Evolutionary conservation across 1,284 basidiomycete genomes (phyloP).

Genomic region (Marasmius oreades): DNA sequence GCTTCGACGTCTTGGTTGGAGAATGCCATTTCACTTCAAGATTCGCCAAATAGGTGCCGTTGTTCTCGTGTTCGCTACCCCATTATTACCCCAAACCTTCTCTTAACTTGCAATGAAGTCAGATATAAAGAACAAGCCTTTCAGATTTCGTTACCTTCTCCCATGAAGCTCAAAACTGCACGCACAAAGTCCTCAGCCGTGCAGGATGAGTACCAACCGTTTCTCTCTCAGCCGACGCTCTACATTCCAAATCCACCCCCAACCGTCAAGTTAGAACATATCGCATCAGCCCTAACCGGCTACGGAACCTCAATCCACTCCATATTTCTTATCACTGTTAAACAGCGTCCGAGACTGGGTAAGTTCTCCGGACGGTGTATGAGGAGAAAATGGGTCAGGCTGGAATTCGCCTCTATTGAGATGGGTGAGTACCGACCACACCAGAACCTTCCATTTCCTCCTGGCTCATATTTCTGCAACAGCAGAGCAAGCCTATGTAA

Average conservation of each 20-base stretch:
- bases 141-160: neutral
- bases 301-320: slow-evolving; percentile 1
- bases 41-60: neutral
- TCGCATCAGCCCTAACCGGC: neutral
- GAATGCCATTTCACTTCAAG: neutral
- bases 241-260: slow-evolving; percentile 3
- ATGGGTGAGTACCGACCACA: neutral
- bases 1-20: too few relatives aligned
- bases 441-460: neutral
- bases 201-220: slow-evolving; percentile 1
- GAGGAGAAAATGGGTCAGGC: neutral
- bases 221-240: neutral
- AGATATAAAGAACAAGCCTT: neutral
- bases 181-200: neutral
- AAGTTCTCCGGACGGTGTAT: slow-evolving; percentile 1
- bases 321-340: neutral
- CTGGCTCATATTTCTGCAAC: neutral
- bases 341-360: neutral
- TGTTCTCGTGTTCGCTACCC: neutral
- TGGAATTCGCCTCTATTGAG: neutral
- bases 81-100: neutral
- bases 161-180: slow-evolving; percentile 1
- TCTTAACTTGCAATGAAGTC: neutral
- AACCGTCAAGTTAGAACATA: neutral
- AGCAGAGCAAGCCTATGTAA: slow-evolving; percentile 2